A percentile compares a stretch with the other conserved stretches of the same genome.
phyloP scores from a whole-genome alignment of 768 basidiomycete genomes.

The Suillus paluster region DNA sequence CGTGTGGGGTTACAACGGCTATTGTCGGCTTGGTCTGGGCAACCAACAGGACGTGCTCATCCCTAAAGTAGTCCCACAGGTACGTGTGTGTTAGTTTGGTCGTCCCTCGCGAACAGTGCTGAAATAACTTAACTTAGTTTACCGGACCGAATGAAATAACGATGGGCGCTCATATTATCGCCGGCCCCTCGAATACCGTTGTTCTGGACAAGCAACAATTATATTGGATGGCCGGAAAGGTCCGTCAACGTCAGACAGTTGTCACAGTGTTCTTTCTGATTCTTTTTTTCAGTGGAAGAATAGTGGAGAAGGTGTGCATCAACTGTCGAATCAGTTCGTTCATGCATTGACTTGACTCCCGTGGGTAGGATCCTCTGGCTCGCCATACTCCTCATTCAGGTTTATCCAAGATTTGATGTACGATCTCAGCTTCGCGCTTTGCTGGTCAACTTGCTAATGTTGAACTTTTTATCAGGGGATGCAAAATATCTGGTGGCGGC shows the following conservation, averaged over 20 bases:
- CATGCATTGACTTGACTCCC: conserved; percentile 12
- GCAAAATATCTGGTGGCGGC: conserved; percentile 68
- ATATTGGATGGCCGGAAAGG: conserved; percentile 88
- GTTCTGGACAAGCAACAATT: conserved; percentile 85
- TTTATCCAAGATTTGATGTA: conserved; percentile 87
- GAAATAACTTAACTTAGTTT: conserved; percentile 53
- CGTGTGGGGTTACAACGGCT: conserved; percentile 90
- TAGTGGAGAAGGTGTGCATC: conserved; percentile 79
- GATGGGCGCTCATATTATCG: conserved; percentile 65
- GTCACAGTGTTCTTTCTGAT: conserved; percentile 6
- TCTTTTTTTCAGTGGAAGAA: conserved; percentile 79
- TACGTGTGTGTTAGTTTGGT: conserved; percentile 45
- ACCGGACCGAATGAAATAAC: conserved; percentile 68
- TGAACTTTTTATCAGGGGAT: conserved; percentile 55
- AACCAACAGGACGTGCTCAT: conserved; percentile 81
- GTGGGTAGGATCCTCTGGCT: conserved; percentile 81
- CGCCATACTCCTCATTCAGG: conserved; percentile 86
- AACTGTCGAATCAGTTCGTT: neutral
- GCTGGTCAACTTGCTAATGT: conserved; percentile 5
- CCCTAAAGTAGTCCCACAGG: conserved; percentile 85
- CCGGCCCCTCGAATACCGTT: conserved; percentile 85
- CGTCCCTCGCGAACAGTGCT: neutral
- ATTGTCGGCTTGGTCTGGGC: conserved; percentile 88
- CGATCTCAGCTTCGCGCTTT: conserved; percentile 22
- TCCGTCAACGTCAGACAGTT: conserved; percentile 23